A percentile compares a stretch with the other conserved stretches of the same genome.
Evolutionary conservation across 2,329 filamentous ascomycete species (phyloP).

Genomic region (Paecilomyces formosus): DNA sequence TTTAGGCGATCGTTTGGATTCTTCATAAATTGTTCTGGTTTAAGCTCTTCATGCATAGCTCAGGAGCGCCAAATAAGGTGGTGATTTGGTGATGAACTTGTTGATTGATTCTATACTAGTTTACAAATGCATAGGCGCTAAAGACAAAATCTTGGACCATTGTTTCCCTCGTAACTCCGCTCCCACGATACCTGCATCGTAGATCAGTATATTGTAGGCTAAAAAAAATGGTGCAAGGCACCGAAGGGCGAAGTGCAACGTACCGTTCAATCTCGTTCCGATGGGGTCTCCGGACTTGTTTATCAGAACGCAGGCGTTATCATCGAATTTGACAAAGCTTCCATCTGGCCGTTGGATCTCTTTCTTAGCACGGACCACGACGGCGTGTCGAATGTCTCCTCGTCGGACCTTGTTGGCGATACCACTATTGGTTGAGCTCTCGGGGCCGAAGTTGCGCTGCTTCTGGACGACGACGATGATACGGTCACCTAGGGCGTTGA

Average conservation of each 20-base stretch:
- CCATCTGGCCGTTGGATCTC: slow-evolving; percentile 82
- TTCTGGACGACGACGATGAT: slow-evolving; percentile 98
- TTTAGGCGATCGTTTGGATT: slow-evolving; percentile 10
- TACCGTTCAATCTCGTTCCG: slow-evolving; percentile 79
- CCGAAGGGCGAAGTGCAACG: slow-evolving; percentile 15
- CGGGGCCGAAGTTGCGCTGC: slow-evolving; percentile 69
- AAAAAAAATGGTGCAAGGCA: neutral
- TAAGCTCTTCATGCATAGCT: slow-evolving; percentile 4
- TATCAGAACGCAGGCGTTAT: slow-evolving; percentile 95
- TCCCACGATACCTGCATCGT: slow-evolving; percentile 65
- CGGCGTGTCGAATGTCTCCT: slow-evolving; percentile 92
- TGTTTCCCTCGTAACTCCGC: slow-evolving; percentile 82
- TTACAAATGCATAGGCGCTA: slow-evolving; percentile 78
- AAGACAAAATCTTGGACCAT: slow-evolving; percentile 96
- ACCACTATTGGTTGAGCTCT: slow-evolving; percentile 64
- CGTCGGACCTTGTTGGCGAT: slow-evolving; percentile 89
- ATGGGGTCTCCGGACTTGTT: slow-evolving; percentile 96
- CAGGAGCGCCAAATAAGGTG: neutral
- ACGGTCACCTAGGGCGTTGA: slow-evolving; percentile 63
- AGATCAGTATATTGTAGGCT: slow-evolving; percentile 12
- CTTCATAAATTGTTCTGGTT: slow-evolving; percentile 7
- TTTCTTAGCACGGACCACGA: slow-evolving; percentile 87
- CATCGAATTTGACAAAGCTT: slow-evolving; percentile 85
- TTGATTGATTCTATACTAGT: slow-evolving; percentile 14
- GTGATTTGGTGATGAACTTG: neutral